Percentiles rank a stretch among this genome's conserved stretches.
Evolutionary conservation across 225 moss, liverwort and hornwort genomes (phyloP).

Genomic region (Polytrichum formosum): DNA sequence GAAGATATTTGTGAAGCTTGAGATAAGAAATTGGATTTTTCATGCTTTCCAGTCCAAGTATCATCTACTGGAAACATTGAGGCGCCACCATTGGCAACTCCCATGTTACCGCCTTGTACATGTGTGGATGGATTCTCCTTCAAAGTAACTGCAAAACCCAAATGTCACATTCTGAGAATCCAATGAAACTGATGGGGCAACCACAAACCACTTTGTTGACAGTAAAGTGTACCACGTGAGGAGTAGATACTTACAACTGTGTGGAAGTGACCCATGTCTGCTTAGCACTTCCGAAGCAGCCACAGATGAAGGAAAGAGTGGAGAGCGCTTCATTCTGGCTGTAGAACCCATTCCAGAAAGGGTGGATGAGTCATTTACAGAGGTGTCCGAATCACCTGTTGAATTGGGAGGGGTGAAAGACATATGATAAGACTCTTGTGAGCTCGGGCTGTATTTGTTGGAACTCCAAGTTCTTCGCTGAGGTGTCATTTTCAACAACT

Average conservation of each 20-base stretch:
- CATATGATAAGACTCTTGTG: constrained; percentile 41
- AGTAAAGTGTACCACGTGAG: no score
- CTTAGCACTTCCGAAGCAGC: background rate
- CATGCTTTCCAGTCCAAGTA: background rate
- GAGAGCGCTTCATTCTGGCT: constrained; percentile 41
- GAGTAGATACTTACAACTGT: constrained; percentile 19
- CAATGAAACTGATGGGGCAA: no score
- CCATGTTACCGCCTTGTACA: constrained; percentile 9
- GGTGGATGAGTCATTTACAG: constrained; percentile 23
- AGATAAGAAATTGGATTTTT: background rate
- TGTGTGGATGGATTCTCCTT: constrained; percentile 19
- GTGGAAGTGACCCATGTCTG: constrained; percentile 3
- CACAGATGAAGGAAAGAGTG: constrained; percentile 18
- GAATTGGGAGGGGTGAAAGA: constrained; percentile 39
- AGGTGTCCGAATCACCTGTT: constrained; percentile 26
- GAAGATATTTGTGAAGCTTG: constrained; percentile 8
- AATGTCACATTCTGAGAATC: no score
- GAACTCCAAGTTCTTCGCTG: constrained; percentile 30
- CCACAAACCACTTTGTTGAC: no score
- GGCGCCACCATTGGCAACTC: constrained; percentile 11
- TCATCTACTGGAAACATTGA: constrained; percentile 5
- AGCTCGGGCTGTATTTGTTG: constrained; percentile 33
- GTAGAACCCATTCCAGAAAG: constrained; percentile 19
- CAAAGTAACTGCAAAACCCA: constrained; percentile 13
- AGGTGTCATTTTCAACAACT: constrained; percentile 18